These are phyloP conservation scores for Metschnikowia corniflorae DNA, from an alignment of 805 yeast genomes.

Conservation along the genomic window DNA sequence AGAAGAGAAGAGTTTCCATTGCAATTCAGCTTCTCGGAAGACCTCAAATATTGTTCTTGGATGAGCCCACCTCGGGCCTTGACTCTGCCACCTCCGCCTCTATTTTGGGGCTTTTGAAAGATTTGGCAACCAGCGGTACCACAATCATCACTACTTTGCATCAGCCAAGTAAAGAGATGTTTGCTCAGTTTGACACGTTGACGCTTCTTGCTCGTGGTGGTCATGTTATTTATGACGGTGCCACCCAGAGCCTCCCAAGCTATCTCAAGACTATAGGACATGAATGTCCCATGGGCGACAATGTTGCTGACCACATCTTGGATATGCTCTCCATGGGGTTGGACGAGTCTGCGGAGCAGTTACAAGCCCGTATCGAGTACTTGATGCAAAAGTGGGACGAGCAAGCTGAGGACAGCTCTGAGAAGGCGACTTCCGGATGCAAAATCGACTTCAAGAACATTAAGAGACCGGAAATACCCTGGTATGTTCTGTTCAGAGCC, in stretches of 20 bases:
- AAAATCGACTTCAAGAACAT: conserved; percentile 28
- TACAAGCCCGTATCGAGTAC: conserved; percentile 21
- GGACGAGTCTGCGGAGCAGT: conserved; percentile 23
- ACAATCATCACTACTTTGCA: conserved; percentile 72
- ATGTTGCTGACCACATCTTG: conserved; percentile 70
- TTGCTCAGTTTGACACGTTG: conserved; percentile 65
- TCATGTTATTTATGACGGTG: conserved; percentile 63
- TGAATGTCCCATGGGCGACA: conserved; percentile 56
- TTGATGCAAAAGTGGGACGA: conserved; percentile 29
- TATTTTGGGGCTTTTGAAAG: conserved; percentile 56
- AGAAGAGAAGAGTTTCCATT: conserved; percentile 77
- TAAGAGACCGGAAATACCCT: conserved; percentile 24
- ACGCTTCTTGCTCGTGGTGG: conserved; percentile 73
- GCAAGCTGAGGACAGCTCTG: conserved; percentile 29
- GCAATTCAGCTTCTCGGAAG: conserved; percentile 72
- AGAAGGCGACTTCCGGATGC: conserved; percentile 1
- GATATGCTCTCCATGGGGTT: conserved; percentile 57
- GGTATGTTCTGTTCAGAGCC: conserved; percentile 26
- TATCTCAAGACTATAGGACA: conserved; percentile 51
- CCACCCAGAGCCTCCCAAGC: conserved; percentile 38
- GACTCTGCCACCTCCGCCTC: conserved; percentile 76
- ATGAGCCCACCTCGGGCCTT: conserved; percentile 88
- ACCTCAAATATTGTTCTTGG: conserved; percentile 69
- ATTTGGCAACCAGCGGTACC: conserved; percentile 61
- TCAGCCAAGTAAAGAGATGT: conserved; percentile 73